These are phyloP conservation scores for Chaetoceros tenuissimus DNA, from an alignment of 108 stramenopile genomes.

Conservation along the genomic window DNA sequence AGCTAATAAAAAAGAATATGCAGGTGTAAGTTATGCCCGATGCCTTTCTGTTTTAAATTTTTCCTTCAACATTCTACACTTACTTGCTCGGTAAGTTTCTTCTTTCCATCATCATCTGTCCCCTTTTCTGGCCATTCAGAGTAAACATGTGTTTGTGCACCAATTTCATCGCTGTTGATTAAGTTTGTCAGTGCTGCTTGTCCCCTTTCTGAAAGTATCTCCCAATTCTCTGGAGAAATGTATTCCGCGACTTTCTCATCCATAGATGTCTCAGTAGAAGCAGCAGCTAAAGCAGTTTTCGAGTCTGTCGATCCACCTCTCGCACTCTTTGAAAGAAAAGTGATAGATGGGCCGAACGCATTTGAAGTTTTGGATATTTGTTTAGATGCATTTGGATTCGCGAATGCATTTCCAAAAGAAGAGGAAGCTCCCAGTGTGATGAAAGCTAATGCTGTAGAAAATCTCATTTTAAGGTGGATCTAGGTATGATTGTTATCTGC, in stretches of 20 bases:
- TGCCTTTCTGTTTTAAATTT: neutral
- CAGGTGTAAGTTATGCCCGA: neutral
- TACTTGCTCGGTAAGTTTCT: constrained; percentile 65
- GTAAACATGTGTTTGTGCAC: constrained; percentile 75
- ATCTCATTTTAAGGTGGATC: no score
- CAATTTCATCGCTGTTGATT: constrained; percentile 36
- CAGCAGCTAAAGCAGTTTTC: neutral
- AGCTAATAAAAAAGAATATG: constrained; percentile 31
- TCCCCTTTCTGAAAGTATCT: constrained; percentile 55
- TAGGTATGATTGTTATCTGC: no score
- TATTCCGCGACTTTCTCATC: constrained; percentile 7
- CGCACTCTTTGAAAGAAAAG: neutral
- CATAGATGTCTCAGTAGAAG: neutral
- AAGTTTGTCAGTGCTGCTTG: constrained; percentile 45
- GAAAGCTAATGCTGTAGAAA: neutral
- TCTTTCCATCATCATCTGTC: constrained; percentile 67
- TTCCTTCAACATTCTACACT: constrained; percentile 5
- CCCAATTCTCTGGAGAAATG: constrained; percentile 44
- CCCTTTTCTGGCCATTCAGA: constrained; percentile 81
- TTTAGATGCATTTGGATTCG: neutral
- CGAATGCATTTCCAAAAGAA: neutral
- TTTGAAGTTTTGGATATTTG: neutral
- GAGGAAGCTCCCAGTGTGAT: neutral
- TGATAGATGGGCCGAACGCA: neutral
- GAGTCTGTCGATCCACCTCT: neutral